Percentiles rank a stretch among this genome's conserved stretches.
Conservation (phyloP, 1,139 yeast species). For the Meyerozyma smithsonii region DNA sequence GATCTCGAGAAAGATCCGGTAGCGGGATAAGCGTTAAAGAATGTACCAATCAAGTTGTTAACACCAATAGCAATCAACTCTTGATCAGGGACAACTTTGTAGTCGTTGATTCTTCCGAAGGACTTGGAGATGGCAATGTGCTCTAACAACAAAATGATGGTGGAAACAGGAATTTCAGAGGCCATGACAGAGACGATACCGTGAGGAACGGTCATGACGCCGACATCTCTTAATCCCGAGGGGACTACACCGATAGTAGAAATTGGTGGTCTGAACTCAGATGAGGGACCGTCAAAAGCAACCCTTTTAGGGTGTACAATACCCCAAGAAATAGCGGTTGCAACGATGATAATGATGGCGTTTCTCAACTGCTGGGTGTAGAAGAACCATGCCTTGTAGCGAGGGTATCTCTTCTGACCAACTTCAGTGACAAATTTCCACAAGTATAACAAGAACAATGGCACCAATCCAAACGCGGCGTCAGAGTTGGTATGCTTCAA, state of each 20-base stretch:
- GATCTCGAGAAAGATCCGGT: slow-evolving; percentile 96
- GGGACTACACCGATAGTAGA: slow-evolving; percentile 74
- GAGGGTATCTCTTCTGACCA: slow-evolving; percentile 65
- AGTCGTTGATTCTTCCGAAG: slow-evolving; percentile 88
- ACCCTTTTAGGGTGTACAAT: slow-evolving; percentile 33
- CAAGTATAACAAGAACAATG: slow-evolving; percentile 60
- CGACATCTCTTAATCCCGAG: slow-evolving; percentile 72
- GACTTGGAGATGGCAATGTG: slow-evolving; percentile 94
- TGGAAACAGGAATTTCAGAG: slow-evolving; percentile 78
- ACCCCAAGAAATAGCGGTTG: slow-evolving; percentile 71
- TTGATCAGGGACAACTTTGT: slow-evolving; percentile 88
- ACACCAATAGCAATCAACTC: slow-evolving; percentile 93
- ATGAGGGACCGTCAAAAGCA: slow-evolving; percentile 32
- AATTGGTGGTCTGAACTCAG: slow-evolving; percentile 44
- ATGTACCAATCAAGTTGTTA: slow-evolving; percentile 84
- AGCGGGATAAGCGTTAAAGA: slow-evolving; percentile 91
- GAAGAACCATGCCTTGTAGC: slow-evolving; percentile 53
- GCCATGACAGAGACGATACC: slow-evolving; percentile 61
- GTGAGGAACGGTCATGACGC: slow-evolving; percentile 63
- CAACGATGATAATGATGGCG: slow-evolving; percentile 74
- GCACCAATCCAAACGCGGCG: slow-evolving; percentile 85
- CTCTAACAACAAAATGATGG: slow-evolving; percentile 76
- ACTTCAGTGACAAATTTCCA: slow-evolving; percentile 58
- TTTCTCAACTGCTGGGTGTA: slow-evolving; percentile 73
- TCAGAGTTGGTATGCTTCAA: slow-evolving; percentile 63